Evolutionary conservation across 139 green algal species (phyloP).

Genomic region (Axilococcus clingmanii): DNA sequence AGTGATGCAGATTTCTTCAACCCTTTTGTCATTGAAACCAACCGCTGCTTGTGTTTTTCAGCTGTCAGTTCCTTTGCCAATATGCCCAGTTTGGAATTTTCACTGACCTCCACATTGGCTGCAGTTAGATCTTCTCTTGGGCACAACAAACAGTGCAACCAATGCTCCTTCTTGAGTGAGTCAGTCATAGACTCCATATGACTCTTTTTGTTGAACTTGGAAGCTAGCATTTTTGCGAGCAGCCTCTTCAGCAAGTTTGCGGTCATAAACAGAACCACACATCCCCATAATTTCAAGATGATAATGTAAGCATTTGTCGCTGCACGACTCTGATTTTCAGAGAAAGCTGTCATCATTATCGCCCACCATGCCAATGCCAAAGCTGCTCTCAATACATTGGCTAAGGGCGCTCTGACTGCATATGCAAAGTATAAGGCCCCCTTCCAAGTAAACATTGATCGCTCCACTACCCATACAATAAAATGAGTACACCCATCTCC

Average conservation of each 20-base stretch:
- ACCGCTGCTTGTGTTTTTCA: too few relatives aligned
- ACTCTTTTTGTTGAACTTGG: slow-evolving; percentile 54
- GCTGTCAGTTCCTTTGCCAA: too few relatives aligned
- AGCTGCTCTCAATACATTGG: slow-evolving; percentile 19
- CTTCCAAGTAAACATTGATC: slow-evolving; percentile 18
- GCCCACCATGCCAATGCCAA: slow-evolving; percentile 13
- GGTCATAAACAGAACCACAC: slow-evolving; percentile 49
- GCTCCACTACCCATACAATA: slow-evolving; percentile 12
- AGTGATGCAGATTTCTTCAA: too few relatives aligned
- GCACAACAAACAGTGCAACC: not conserved
- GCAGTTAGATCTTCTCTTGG: not conserved
- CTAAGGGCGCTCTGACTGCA: slow-evolving; percentile 7
- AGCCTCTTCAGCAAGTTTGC: slow-evolving; percentile 60
- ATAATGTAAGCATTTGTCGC: slow-evolving; percentile 9
- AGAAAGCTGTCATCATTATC: slow-evolving; percentile 13
- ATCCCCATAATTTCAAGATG: slow-evolving; percentile 31
- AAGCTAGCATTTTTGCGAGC: slow-evolving; percentile 58
- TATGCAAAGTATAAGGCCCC: slow-evolving; percentile 25
- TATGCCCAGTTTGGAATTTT: not conserved
- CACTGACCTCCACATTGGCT: not conserved
- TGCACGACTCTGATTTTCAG: not conserved
- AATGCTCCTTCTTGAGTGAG: slow-evolving; percentile 29
- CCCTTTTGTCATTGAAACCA: too few relatives aligned
- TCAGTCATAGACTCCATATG: slow-evolving; percentile 66
- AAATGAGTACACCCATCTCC: not conserved